phyloP scores from a whole-genome alignment of 1,139 yeast species.

The Taphrina sp. region DNA sequence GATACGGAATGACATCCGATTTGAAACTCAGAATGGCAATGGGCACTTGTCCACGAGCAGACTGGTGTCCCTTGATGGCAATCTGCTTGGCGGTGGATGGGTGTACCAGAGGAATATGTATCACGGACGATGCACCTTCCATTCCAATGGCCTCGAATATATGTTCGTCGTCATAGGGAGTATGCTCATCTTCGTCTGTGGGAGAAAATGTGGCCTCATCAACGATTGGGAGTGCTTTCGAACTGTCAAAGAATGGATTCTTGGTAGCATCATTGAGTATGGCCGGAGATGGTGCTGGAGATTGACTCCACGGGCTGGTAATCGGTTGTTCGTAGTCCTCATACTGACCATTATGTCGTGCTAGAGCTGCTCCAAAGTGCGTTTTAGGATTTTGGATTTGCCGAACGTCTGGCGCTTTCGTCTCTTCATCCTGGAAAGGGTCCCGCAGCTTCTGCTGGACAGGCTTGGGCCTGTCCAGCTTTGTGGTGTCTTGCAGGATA shows the following conservation, averaged over 20 bases:
- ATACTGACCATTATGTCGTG: constrained; percentile 30
- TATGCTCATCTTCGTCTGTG: constrained; percentile 17
- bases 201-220: constrained; percentile 28
- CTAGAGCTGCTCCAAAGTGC: not conserved
- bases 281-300: constrained; percentile 46
- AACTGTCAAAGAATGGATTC: constrained; percentile 41
- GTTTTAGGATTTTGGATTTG: not conserved
- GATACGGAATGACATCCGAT: constrained; percentile 44
- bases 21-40: constrained; percentile 44
- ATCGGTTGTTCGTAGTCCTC: constrained; percentile 43
- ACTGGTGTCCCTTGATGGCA: constrained; percentile 25
- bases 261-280: constrained; percentile 40
- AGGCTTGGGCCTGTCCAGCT: constrained; percentile 11
- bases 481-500: constrained; percentile 1
- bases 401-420: not conserved
- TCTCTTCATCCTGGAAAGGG: constrained; percentile 34
- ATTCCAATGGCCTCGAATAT: constrained; percentile 38
- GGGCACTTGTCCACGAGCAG: constrained; percentile 40
- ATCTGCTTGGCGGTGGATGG: constrained; percentile 36
- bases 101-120: constrained; percentile 43
- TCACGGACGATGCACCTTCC: constrained; percentile 43
- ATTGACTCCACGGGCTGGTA: constrained; percentile 43
- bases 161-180: constrained; percentile 23
- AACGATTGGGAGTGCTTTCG: constrained; percentile 36
- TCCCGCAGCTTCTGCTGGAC: constrained; percentile 34